Percentiles rank a stretch among this genome's conserved stretches.
Conservation (phyloP, 371 early-diverging fungal species). For the Syncephalastrum contaminatum region DNA sequence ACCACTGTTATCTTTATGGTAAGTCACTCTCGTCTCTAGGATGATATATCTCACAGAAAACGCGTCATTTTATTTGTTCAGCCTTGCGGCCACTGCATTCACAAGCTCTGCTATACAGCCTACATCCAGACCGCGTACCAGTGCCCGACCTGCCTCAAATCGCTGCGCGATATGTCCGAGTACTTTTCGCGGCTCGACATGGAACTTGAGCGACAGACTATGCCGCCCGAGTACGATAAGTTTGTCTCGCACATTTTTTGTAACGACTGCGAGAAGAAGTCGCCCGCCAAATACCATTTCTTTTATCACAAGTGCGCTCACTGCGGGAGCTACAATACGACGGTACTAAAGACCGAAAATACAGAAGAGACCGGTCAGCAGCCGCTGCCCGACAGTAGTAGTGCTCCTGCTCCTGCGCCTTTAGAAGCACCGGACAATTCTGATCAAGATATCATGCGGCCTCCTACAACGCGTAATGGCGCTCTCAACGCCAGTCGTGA, state of each 20-base stretch:
- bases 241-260: constrained; percentile 78
- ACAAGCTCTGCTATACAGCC: constrained; percentile 81
- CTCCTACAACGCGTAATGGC: constrained; percentile 4
- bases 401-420: background rate
- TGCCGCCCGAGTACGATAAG: constrained; percentile 90
- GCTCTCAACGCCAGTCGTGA: background rate
- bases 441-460: constrained; percentile 7
- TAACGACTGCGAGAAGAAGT: constrained; percentile 93
- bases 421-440: constrained; percentile 2
- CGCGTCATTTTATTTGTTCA: constrained; percentile 25
- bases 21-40: constrained; percentile 13
- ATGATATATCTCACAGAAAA: background rate
- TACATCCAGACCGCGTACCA: constrained; percentile 89
- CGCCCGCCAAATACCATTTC: constrained; percentile 86
- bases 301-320: constrained; percentile 91
- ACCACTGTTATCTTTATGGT: constrained; percentile 87
- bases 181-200: constrained; percentile 86
- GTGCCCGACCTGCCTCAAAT: constrained; percentile 96
- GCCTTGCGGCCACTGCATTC: constrained; percentile 96
- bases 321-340: constrained; percentile 93
- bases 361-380: constrained; percentile 11
- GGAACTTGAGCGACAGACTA: constrained; percentile 76
- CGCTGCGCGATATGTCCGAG: constrained; percentile 82
- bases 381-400: background rate
- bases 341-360: constrained; percentile 66